These are phyloP conservation scores for Zygosaccharomyces pseudobailii DNA, from an alignment of 1,139 yeast species.

Conservation along the genomic window DNA sequence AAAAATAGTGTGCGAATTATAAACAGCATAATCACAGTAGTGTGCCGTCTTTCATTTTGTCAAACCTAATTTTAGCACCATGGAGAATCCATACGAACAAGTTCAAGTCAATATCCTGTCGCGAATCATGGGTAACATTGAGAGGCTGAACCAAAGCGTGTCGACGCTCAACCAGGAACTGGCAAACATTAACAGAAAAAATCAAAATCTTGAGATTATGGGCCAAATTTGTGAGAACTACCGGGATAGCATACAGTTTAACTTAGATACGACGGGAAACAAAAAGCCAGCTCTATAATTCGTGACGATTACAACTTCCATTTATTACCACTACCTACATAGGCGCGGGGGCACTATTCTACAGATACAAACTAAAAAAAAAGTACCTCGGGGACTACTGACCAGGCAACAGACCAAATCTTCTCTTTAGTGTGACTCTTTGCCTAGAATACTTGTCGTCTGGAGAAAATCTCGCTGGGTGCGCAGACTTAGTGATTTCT, in stretches of 20 bases:
- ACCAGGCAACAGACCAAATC: slow-evolving; percentile 85
- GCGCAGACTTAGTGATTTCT: slow-evolving; percentile 97
- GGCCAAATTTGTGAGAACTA: slow-evolving; percentile 83
- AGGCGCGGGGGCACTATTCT: slow-evolving; percentile 4
- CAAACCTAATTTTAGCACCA: slow-evolving; percentile 20
- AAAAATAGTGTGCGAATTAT: too few relatives aligned
- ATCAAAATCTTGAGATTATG: slow-evolving; percentile 67
- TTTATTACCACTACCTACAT: neutral
- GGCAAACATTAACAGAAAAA: slow-evolving; percentile 46
- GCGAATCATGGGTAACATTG: slow-evolving; percentile 75
- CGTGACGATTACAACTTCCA: neutral
- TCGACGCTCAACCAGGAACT: slow-evolving; percentile 49
- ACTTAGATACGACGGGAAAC: slow-evolving; percentile 66
- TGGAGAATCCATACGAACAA: slow-evolving; percentile 91
- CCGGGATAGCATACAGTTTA: slow-evolving; percentile 64
- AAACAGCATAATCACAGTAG: too few relatives aligned
- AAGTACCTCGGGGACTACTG: slow-evolving; percentile 43
- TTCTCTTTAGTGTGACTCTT: slow-evolving; percentile 95
- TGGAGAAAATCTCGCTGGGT: slow-evolving; percentile 99
- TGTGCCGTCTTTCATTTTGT: too few relatives aligned
- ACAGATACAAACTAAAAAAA: slow-evolving; percentile 5
- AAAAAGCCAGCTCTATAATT: slow-evolving; percentile 49
- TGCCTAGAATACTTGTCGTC: slow-evolving; percentile 99
- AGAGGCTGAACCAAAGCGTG: slow-evolving; percentile 68
- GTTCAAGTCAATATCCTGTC: slow-evolving; percentile 74